Evolutionary conservation across 768 basidiomycete genomes (phyloP).

Genomic region (Hemileccinum rubropunctum): DNA sequence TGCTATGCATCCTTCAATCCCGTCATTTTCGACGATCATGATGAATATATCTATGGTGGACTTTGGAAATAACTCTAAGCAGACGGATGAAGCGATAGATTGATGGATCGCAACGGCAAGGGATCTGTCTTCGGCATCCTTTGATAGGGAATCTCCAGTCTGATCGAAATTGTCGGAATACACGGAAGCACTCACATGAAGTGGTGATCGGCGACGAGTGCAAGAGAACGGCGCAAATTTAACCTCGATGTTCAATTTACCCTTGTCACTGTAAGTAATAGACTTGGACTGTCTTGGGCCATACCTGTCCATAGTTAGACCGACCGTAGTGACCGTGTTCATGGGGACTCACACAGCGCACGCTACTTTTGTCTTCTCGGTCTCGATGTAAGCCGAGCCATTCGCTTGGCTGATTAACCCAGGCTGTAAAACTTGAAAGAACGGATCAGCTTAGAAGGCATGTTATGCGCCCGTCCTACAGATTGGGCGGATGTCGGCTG

Average conservation of each 20-base stretch:
- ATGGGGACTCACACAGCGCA: conserved; percentile 80
- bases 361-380: conserved; percentile 86
- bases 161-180: neutral
- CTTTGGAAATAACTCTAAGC: conserved; percentile 91
- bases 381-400: conserved; percentile 96
- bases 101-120: conserved; percentile 83
- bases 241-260: conserved; percentile 89
- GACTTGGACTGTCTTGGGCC: conserved; percentile 85
- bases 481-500: conserved; percentile 77
- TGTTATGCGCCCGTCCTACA: conserved; percentile 49
- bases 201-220: conserved; percentile 69
- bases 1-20: conserved; percentile 84
- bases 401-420: conserved; percentile 92
- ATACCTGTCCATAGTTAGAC: conserved; percentile 46
- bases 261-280: conserved; percentile 79
- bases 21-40: conserved; percentile 88
- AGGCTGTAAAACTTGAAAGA: conserved; percentile 71
- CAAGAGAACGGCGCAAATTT: conserved; percentile 97
- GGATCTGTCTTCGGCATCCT: conserved; percentile 95
- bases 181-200: conserved; percentile 59
- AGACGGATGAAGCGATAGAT: conserved; percentile 77
- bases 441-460: conserved; percentile 4
- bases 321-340: neutral
- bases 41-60: conserved; percentile 91
- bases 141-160: conserved; percentile 8